These are phyloP conservation scores for Galerina marginata DNA, from an alignment of 768 basidiomycete species.

Conservation along the genomic window DNA sequence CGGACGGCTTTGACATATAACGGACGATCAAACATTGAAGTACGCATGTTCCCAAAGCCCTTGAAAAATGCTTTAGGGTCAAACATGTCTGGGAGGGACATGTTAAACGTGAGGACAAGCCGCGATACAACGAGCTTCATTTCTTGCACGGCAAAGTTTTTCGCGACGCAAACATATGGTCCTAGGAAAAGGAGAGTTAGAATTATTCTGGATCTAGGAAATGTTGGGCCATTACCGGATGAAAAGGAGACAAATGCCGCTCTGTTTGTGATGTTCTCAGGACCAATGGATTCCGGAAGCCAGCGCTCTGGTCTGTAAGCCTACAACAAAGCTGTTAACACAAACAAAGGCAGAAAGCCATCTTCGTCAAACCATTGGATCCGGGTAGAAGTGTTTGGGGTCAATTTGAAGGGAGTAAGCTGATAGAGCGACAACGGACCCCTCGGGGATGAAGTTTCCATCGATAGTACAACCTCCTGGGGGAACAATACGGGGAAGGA, in stretches of 20 bases:
- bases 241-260: slow-evolving; percentile 3
- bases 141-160: slow-evolving; percentile 1
- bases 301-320: neutral
- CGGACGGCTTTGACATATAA: neutral
- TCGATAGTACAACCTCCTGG: neutral
- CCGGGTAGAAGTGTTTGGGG: neutral
- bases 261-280: neutral
- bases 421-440: neutral
- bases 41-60: slow-evolving; percentile 2
- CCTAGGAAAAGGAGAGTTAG: neutral
- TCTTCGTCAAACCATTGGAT: neutral
- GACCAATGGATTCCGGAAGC: neutral
- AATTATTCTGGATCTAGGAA: too few relatives aligned
- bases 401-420: slow-evolving; percentile 1
- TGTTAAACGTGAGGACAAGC: slow-evolving; percentile 1
- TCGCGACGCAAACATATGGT: neutral
- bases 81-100: neutral
- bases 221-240: neutral
- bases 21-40: slow-evolving; percentile 1
- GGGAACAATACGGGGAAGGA: neutral
- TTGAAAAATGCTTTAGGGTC: neutral
- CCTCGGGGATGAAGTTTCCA: slow-evolving; percentile 2
- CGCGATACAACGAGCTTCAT: slow-evolving; percentile 5
- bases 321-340: neutral
- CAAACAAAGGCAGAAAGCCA: too few relatives aligned